phyloP scores from a whole-genome alignment of 2,329 filamentous ascomycete species.

The Aspergillus pseudoterreus region DNA sequence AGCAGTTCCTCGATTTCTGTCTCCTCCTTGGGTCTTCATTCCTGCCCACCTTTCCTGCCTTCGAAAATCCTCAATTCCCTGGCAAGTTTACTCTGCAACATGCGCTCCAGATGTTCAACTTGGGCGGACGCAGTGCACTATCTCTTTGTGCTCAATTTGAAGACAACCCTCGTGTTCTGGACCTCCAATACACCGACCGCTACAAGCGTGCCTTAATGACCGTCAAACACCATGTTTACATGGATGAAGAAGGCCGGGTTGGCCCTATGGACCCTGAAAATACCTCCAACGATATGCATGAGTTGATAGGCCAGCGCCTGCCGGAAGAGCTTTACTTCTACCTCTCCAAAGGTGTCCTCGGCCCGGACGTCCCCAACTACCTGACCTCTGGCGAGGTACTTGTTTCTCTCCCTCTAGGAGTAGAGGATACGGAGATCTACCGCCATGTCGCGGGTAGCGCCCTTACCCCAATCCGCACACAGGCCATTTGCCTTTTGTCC shows the following conservation, averaged over 20 bases:
- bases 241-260: slow-evolving; percentile 73
- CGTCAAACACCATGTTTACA: slow-evolving; percentile 81
- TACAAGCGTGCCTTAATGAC: slow-evolving; percentile 83
- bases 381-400: slow-evolving; percentile 75
- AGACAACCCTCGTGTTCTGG: slow-evolving; percentile 69
- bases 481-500: slow-evolving; percentile 73
- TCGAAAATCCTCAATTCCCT: slow-evolving; percentile 60
- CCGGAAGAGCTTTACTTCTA: slow-evolving; percentile 91
- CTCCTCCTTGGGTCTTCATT: slow-evolving; percentile 81
- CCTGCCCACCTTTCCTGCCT: slow-evolving; percentile 72
- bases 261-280: slow-evolving; percentile 68
- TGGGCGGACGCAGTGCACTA: slow-evolving; percentile 63
- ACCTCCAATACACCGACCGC: slow-evolving; percentile 75
- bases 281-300: slow-evolving; percentile 78
- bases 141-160: slow-evolving; percentile 72
- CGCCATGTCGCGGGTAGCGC: slow-evolving; percentile 71
- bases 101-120: slow-evolving; percentile 72
- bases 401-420: slow-evolving; percentile 80
- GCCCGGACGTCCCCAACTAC: slow-evolving; percentile 74
- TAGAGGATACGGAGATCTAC: slow-evolving; percentile 75
- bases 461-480: slow-evolving; percentile 70
- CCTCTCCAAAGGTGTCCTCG: slow-evolving; percentile 75
- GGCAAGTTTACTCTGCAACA: slow-evolving; percentile 61
- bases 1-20: slow-evolving; percentile 77
- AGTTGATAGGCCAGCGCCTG: slow-evolving; percentile 84